Base-by-base conservation (phyloP, 2,329 filamentous ascomycete species). In the Leptographium radiaticola region DNA sequence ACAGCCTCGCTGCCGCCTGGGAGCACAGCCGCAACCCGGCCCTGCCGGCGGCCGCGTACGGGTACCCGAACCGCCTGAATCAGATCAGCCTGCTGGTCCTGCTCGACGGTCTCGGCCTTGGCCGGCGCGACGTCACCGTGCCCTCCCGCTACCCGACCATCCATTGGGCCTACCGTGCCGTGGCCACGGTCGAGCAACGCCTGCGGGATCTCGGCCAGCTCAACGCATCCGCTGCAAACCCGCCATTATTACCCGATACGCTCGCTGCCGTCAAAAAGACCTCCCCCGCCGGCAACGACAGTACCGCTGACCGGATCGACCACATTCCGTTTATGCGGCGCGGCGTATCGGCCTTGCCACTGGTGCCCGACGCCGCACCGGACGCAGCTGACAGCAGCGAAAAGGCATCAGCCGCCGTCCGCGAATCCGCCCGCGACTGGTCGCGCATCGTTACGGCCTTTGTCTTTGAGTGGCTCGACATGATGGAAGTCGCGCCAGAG, bases 11-110 rank as follows among this genome's bases (percentile, higher is more conserved):
- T 3, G 76, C 81, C 54, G 72, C 78, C 48, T 93, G 88, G 88
- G 86, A 89, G 59, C 63, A 68, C 2, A 75, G 77, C 1, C 66
- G 74, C 43, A 79, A 91, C 62, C 79, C 84, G 4, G 83, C 84
- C 2, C 73, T 81, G 63, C 83, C 84, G 4, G 81, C 75, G 4
- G 49, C 55, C 11, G 31, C 38, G 6, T 91, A 85, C 68, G 79
- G 76, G 6, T 91, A 85, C 68, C 79, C 76, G 58, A 88, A 79
- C 34, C 79, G 80, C 0, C 68, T 93, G 6, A 76, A 77, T 33
- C 84, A 86, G 52, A 91, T 94, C 58, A 81, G 80, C 43, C 70
- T 91, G 12, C 95, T 97, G 65, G 75, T 97, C 10, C 80, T 97
- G n/a, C 79, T 97, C 34, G 93, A 97, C 66, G 77, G 97, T 10